These are phyloP conservation scores for Conticribra guillardii DNA, from an alignment of 108 stramenopile genomes.

Conservation along the genomic window DNA sequence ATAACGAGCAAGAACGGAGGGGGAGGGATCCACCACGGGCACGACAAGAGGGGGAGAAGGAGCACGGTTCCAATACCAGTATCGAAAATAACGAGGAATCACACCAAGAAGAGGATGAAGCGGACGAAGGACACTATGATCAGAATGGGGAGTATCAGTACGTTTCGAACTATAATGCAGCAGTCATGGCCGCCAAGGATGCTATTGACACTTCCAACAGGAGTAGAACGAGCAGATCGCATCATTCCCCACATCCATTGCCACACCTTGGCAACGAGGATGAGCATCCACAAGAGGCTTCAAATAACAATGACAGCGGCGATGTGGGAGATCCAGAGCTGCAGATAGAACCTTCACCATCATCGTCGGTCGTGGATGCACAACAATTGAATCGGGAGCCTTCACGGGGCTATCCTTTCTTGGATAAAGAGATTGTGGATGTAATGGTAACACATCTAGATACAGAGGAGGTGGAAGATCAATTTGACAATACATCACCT, in stretches of 20 bases:
- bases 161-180: constrained; percentile 47
- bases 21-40: too few species aligned
- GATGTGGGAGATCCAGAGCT: constrained; percentile 13
- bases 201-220: constrained; percentile 45
- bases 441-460: background rate
- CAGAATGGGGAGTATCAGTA: background rate
- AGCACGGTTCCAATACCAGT: too few species aligned
- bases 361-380: constrained; percentile 14
- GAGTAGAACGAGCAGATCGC: constrained; percentile 15
- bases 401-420: background rate
- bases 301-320: background rate
- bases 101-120: background rate
- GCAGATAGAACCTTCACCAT: constrained; percentile 14
- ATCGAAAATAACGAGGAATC: background rate
- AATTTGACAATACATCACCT: background rate
- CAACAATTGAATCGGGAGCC: background rate
- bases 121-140: background rate
- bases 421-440: background rate
- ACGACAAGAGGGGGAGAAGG: too few species aligned
- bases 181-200: constrained; percentile 51
- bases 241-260: background rate
- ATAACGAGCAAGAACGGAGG: too few species aligned
- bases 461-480: constrained; percentile 6
- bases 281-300: too few species aligned
- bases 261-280: background rate